Base-by-base conservation (phyloP, 495 filamentous ascomycete genomes). In the Aspergillus bertholletiae region DNA sequence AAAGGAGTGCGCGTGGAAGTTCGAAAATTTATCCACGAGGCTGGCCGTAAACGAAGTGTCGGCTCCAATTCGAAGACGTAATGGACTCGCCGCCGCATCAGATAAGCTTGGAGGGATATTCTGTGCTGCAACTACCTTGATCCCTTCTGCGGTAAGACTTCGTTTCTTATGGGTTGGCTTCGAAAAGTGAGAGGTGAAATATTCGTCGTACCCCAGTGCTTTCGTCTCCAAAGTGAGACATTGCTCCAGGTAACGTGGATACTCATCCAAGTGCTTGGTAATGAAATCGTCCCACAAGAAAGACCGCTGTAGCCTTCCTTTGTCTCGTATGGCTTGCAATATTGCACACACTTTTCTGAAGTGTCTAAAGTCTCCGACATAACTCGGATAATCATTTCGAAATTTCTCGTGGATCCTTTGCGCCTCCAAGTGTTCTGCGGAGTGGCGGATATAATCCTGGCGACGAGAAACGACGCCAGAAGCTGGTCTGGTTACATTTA, bases 211-310 rank as follows among this genome's bases (percentile, higher is more conserved):
- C 7, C 20, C 26, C 24, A 67, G 24, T 22, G 51, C 40, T n/a
- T 67, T 62, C 1, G 55, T 56, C 0, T 60, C 53, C 23, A 56
- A 55, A 7, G 49, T 55, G 5, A 34, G 22, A 37, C 61, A 63
- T 22, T 66, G 44, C 43, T 67, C 54, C 2, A 74, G 27, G 47
- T 80, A 68, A 24, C 44, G 49, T 3, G 65, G 63, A 30, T 77
- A 81, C 7, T 70, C 63, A n/a, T 66, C 51, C 27, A 72, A 60
- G 54, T 80, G 64, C 55, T 69, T 65, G 24, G 78, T 76, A 49
- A 90, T 74, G 59, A 88, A 88, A 53, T 91, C 87, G 62, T 91
- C 88, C 67, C 83, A 90, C 0, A 87, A 55, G 35, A 73, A 81
- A 21, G 74, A 75, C 30, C 75, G 70, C 21, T 74, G 54, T 23